Conservation (phyloP, 164 flowering plant species). For the Magnolia changhungtana region DNA sequence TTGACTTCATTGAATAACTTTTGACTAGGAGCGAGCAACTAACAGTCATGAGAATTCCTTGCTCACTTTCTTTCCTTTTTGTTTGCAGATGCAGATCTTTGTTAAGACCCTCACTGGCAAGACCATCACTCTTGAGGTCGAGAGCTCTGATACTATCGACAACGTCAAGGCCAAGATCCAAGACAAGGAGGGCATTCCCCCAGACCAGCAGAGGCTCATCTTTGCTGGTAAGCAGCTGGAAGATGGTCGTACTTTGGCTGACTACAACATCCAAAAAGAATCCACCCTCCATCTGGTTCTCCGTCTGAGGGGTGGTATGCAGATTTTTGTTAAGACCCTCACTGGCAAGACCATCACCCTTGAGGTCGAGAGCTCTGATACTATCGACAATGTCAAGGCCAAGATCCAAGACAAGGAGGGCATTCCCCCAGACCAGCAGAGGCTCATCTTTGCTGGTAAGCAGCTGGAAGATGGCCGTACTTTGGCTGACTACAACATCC, state of each 20-base stretch:
- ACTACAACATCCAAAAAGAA: constrained; percentile 3
- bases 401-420: constrained; percentile 8
- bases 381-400: constrained; percentile 1
- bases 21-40: too few relatives aligned
- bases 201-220: constrained; percentile 3
- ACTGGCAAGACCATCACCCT: constrained; percentile 10
- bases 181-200: constrained; percentile 5
- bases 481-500: constrained; percentile 5
- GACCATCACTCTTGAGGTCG: constrained; percentile 5
- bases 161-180: constrained; percentile 4
- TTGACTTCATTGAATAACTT: too few relatives aligned
- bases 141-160: constrained; percentile 1
- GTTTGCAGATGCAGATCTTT: constrained; percentile 4
- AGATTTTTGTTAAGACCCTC: constrained; percentile 11
- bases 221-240: constrained; percentile 4
- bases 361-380: neutral
- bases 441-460: constrained; percentile 6
- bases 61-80: neutral
- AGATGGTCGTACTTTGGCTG: neutral
- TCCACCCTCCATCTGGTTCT: constrained; percentile 2
- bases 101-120: constrained; percentile 5
- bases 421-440: constrained; percentile 4
- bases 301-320: constrained; percentile 4
- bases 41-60: too few relatives aligned
- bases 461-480: constrained; percentile 12